phyloP scores from a whole-genome alignment of 2,329 filamentous ascomycete species.

The Pyrenochaeta sp. region DNA sequence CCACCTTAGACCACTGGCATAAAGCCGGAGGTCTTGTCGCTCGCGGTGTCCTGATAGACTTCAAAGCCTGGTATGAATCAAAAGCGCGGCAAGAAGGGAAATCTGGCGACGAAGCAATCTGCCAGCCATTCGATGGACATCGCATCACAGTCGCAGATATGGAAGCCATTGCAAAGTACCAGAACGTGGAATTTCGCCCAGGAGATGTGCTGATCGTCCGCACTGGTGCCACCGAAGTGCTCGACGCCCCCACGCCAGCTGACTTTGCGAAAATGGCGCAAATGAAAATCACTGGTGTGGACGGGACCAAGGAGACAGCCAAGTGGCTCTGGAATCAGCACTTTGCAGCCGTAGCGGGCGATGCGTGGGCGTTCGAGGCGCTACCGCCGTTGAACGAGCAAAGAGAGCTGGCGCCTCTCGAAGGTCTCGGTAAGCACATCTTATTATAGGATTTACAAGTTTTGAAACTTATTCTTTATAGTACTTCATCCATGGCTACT shows the following conservation, averaged over 20 bases:
- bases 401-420: constrained; percentile 4
- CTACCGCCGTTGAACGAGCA: constrained; percentile 41
- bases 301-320: constrained; percentile 51
- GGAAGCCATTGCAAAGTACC: constrained; percentile 10
- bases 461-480: too few relatives aligned
- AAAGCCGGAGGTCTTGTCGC: constrained; percentile 16
- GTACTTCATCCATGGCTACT: constrained; percentile 32
- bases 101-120: constrained; percentile 13
- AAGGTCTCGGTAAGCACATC: constrained; percentile 7
- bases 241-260: constrained; percentile 7
- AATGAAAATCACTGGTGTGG: constrained; percentile 11
- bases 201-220: constrained; percentile 33
- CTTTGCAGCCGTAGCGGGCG: constrained; percentile 69
- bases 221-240: constrained; percentile 17
- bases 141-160: constrained; percentile 22
- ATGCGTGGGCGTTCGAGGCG: constrained; percentile 68
- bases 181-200: constrained; percentile 8
- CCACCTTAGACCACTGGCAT: constrained; percentile 23
- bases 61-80: constrained; percentile 18
- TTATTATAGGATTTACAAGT: not conserved
- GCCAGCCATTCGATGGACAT: constrained; percentile 17
- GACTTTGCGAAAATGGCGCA: constrained; percentile 16
- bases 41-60: constrained; percentile 17
- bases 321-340: constrained; percentile 70
- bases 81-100: constrained; percentile 15